Conservation (phyloP, 2,329 filamentous ascomycete genomes). For the Colletotrichum cuscutae region DNA sequence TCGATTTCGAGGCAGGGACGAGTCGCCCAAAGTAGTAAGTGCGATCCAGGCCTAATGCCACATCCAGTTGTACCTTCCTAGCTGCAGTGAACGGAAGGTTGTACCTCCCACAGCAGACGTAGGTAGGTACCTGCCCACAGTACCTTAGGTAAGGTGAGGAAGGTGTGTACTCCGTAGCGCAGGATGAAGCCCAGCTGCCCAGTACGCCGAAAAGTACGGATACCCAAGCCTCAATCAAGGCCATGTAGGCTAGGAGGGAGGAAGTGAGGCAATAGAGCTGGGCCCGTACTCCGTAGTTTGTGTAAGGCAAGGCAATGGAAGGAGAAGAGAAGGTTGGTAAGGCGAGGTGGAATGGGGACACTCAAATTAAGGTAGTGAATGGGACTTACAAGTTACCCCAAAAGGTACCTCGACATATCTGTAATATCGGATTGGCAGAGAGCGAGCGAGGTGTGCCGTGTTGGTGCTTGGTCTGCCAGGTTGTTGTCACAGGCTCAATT, state of each 20-base stretch:
- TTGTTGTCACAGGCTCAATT: not conserved
- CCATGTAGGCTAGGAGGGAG: not conserved
- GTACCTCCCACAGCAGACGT: no score
- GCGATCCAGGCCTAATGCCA: conserved; percentile 14
- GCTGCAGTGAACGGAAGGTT: not conserved
- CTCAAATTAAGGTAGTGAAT: not conserved
- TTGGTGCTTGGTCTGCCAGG: not conserved
- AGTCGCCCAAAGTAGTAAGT: conserved; percentile 27
- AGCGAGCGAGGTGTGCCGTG: not conserved
- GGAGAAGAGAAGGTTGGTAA: conserved; percentile 12
- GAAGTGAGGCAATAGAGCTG: not conserved
- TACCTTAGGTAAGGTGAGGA: no score
- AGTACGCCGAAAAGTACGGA: not conserved
- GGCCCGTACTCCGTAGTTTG: not conserved
- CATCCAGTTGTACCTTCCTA: conserved; percentile 8
- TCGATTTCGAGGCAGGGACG: conserved; percentile 4
- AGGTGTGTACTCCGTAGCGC: not conserved
- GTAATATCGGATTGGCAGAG: not conserved
- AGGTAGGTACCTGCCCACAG: no score
- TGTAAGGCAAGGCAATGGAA: conserved; percentile 1
- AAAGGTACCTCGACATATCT: not conserved
- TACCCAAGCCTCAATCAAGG: not conserved
- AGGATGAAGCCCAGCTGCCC: not conserved
- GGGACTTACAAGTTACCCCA: no score
- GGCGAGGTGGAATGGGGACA: not conserved